These are phyloP conservation scores for Infundibulicybe gibba DNA, from an alignment of 768 basidiomycete species.

Conservation along the genomic window DNA sequence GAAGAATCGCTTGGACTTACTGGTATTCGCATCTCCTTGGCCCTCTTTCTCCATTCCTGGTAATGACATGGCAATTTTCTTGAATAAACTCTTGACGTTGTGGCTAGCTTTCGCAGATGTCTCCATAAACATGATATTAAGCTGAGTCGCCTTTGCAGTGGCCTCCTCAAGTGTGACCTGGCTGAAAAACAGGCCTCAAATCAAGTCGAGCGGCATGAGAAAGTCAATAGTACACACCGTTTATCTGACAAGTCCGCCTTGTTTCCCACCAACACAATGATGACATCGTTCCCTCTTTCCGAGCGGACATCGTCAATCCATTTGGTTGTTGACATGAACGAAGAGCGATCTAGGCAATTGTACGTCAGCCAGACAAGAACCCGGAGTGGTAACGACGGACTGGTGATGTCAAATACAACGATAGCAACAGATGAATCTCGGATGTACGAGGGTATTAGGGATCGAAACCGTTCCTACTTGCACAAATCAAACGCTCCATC, in stretches of 20 bases:
- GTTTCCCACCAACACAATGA: conserved; percentile 97
- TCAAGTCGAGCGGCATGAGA: conserved; percentile 3
- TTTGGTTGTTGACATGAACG: conserved; percentile 97
- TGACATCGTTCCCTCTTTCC: conserved; percentile 96
- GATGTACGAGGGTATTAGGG: conserved; percentile 97
- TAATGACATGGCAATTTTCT: conserved; percentile 98
- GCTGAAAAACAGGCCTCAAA: conserved; percentile 36
- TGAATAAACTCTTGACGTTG: conserved; percentile 98
- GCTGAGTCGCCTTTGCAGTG: conserved; percentile 83
- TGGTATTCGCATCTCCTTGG: conserved; percentile 55
- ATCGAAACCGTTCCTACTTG: conserved; percentile 89
- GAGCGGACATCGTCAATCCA: conserved; percentile 99
- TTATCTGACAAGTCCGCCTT: conserved; percentile 99
- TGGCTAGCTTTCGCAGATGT: conserved; percentile 99
- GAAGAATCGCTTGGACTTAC: conserved; percentile 26
- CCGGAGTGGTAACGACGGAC: conserved; percentile 46
- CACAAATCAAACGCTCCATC: conserved; percentile 2
- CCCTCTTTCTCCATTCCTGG: conserved; percentile 92
- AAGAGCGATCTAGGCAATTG: conserved; percentile 71
- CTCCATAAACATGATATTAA: conserved; percentile 98
- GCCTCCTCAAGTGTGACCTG: conserved; percentile 99
- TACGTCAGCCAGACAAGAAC: conserved; percentile 2
- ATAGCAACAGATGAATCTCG: conserved; percentile 98
- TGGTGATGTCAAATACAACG: conserved; percentile 98
- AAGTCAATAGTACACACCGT: conserved; percentile 53